Evolutionary conservation across 106 monocot species (phyloP), one percentile per base, ranked within the genome.

Genomic region (Acorus calamus): DNA sequence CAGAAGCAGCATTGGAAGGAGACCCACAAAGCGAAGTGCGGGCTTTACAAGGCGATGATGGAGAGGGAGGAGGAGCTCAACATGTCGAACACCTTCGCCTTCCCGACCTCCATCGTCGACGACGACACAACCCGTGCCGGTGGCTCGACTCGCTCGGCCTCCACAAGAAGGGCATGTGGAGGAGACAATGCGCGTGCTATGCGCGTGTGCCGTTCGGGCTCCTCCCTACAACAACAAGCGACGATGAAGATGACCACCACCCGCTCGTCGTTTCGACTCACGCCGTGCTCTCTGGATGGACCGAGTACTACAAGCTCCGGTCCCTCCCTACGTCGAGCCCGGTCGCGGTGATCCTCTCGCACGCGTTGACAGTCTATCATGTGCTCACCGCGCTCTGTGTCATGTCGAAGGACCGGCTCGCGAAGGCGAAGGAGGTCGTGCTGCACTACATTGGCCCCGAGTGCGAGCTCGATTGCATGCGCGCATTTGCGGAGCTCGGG

Each of bases 1-100:
- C 79, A 84, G 76, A 79, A 76, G 64, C 72, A 84, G 69, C 83
- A 84, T n/a, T 84, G 79, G 79, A 84, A 76, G 64, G 76, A 79
- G 7, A 14, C 61, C 3, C 83, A 84, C 51, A 75, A 79, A 65
- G 60, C 56, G 10, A 49, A 76, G 7, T 79, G 83, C 47, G 83
- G 79, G 3, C 69, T 84, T 3, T 79, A 70, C 66, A 76, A 75
- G 50, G 74, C 74, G 0, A 84, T 80, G 80, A 84, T 77, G 80
- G 80, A 77, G 9, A 77, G 80, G 28, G 80, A 73, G 62, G 83
- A 84, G 53, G 83, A 84, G 56, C 59, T 84, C 60, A 56, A 69
- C 44, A 68, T 84, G 28, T 28, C 28, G 67, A 73, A 72, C 47
- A 63, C 79, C 68, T 84, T 84, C 57, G 65, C 47, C 46, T 84